phyloP scores from a whole-genome alignment of 331 rosid species.

The Phaseolus coccineus region DNA sequence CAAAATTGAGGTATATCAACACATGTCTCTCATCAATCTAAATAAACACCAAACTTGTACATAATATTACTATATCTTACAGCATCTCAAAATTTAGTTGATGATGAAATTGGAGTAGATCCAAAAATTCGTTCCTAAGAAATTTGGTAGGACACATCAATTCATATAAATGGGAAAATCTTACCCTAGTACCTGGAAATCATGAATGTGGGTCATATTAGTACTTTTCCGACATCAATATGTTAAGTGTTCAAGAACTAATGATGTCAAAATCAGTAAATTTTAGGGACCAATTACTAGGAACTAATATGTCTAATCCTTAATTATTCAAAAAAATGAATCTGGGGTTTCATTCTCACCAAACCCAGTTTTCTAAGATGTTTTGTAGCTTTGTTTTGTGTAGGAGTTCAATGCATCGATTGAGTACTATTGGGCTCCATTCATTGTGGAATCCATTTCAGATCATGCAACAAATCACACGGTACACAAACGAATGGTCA shows the following conservation, averaged over 20 bases:
- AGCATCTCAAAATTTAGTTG: neutral
- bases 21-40: neutral
- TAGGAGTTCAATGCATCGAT: slow-evolving; percentile 85
- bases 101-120: neutral
- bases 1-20: slow-evolving; percentile 62
- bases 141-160: neutral
- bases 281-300: neutral
- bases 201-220: neutral
- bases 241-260: neutral
- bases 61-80: neutral
- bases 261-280: neutral
- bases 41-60: neutral
- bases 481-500: slow-evolving; percentile 71
- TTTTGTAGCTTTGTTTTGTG: slow-evolving; percentile 3
- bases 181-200: neutral
- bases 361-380: slow-evolving; percentile 22
- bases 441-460: slow-evolving; percentile 87
- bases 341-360: neutral
- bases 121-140: neutral
- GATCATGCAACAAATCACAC: slow-evolving; percentile 93
- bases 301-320: neutral
- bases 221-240: neutral
- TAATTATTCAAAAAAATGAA: neutral
- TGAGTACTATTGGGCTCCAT: slow-evolving; percentile 95
- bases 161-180: neutral